Evolutionary conservation across 345 rosid species (phyloP).

Genomic region (Atalantia buxifolia): DNA sequence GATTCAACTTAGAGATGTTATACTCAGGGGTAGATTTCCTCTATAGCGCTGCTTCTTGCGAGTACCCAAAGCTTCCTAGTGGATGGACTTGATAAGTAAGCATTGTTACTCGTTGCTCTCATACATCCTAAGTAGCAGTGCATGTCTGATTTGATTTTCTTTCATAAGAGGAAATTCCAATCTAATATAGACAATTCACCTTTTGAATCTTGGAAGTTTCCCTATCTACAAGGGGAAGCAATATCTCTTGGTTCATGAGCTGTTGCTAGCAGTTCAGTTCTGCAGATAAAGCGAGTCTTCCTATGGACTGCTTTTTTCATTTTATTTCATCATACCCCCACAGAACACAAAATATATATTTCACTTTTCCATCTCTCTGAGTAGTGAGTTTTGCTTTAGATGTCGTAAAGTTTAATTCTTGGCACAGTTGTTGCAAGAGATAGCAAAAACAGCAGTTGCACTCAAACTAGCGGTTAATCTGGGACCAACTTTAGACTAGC

Average conservation of each 20-base stretch:
- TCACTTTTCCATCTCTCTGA: background rate
- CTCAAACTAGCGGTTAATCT: background rate
- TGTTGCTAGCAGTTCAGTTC: background rate
- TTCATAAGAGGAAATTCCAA: background rate
- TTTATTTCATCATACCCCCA: background rate
- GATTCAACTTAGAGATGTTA: background rate
- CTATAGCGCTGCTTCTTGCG: background rate
- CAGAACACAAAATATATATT: background rate
- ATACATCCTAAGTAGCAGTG: background rate
- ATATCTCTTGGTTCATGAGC: background rate
- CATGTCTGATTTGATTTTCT: background rate
- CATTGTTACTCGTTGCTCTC: background rate
- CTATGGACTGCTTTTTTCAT: background rate
- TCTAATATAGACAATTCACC: background rate
- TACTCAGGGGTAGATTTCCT: background rate
- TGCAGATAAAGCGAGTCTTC: background rate
- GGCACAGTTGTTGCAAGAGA: background rate
- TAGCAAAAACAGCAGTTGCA: background rate
- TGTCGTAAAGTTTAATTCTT: background rate
- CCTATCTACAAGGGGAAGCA: background rate
- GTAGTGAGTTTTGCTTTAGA: background rate
- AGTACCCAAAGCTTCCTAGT: background rate
- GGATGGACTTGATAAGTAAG: background rate
- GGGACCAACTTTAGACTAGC: background rate
- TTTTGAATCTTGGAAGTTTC: background rate